These are phyloP conservation scores for Tripterygium wilfordii DNA, from an alignment of 177 flowering plant genomes.

Conservation along the genomic window DNA sequence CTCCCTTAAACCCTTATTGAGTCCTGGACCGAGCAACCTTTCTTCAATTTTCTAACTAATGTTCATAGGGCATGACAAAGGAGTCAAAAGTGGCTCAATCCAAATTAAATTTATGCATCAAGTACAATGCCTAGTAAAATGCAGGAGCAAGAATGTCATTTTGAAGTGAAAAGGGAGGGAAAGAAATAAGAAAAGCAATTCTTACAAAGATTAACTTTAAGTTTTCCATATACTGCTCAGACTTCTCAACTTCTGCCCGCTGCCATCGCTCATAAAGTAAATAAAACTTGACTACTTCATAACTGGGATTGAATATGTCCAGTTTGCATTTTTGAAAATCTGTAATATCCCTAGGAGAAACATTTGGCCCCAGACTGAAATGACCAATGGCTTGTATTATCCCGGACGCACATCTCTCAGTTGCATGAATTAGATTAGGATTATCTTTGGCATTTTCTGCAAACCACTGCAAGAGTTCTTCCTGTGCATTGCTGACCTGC, in stretches of 20 bases:
- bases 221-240: constrained; percentile 23
- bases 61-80: no score
- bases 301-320: constrained; percentile 41
- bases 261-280: constrained; percentile 66
- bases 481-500: constrained; percentile 39
- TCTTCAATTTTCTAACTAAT: no score
- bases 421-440: constrained; percentile 66
- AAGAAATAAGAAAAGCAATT: no score
- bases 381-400: constrained; percentile 81
- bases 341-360: constrained; percentile 38
- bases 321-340: constrained; percentile 24
- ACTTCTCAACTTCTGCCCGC: constrained; percentile 43
- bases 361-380: constrained; percentile 56
- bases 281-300: constrained; percentile 74
- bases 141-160: no score
- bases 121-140: no score
- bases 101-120: no score
- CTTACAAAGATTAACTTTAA: constrained; percentile 39
- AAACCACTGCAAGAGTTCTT: constrained; percentile 83
- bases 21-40: no score
- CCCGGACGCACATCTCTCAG: constrained; percentile 84
- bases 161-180: no score
- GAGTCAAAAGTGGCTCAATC: no score
- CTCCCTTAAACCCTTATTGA: no score
- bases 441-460: constrained; percentile 59